Base-by-base conservation (phyloP, 108 stramenopile species). In the Cyclotella cryptica region DNA sequence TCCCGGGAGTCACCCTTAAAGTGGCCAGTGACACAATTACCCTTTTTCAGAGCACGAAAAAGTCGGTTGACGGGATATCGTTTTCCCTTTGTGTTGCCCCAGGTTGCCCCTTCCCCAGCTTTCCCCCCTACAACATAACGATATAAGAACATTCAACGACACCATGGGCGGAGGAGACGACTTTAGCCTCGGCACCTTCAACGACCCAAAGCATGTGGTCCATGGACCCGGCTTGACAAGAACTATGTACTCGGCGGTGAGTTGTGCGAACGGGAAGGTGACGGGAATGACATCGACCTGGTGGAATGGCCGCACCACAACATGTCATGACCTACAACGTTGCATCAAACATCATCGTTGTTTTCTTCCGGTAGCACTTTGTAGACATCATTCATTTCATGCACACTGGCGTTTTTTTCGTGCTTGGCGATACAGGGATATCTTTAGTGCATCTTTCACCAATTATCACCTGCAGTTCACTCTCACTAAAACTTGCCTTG, bases 151-250 rank as follows among this genome's bases (percentile, higher is more conserved):
- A 19, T 3, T 47, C 44, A 47, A 67, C 26, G 10, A 62, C 73
- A 74, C 54, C 55, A 55, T 55, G 55, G 35, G 35, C 35, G 35
- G 35, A 57, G 74, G 63, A 28, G 66, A 47, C 42, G 47, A 68
- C 22, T 73, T 69, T 26, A 69, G 66, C 79, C 49, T 54, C 8
- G 79, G 79, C 66, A 22, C 59, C 15, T 79, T 72, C 63, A 64
- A 79, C 44, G 79, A 80, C 53, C 79, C 79, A 17, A 80, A 80
- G 67, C 79, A 80, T 44, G 42, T 52, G 45, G 79, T 80, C 52
- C 24, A 45, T 45, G 79, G 79, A 61, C 61, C 79, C 35, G 79
- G 79, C 22, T 73, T 73, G 58, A 61, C 39, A 30, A 65, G 79
- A 43, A 80, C 79, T 9, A 49, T 80, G 29, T 73, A 80, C 66